Evolutionary conservation across 2,329 filamentous ascomycete genomes (phyloP).

Genomic region (Ramularia endophylla): DNA sequence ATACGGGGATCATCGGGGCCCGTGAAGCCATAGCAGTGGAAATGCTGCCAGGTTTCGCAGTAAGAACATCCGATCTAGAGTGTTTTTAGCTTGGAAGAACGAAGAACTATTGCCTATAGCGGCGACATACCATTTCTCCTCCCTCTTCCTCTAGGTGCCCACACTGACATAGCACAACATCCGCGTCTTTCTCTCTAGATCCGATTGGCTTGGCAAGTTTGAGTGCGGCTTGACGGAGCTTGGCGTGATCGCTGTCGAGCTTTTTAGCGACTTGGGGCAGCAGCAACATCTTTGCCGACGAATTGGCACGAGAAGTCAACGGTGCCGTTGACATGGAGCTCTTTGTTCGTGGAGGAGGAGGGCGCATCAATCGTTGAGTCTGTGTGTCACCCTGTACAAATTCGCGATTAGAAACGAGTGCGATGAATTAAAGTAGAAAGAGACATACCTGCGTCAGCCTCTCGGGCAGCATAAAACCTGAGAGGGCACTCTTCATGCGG

Average conservation of each 20-base stretch:
- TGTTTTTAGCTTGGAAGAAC: constrained; percentile 1
- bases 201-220: constrained; percentile 9
- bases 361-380: constrained; percentile 12
- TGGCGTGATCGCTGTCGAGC: constrained; percentile 7
- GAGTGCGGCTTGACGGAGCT: constrained; percentile 13
- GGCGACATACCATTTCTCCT: constrained; percentile 34
- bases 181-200: constrained; percentile 3
- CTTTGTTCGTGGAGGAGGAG: neutral
- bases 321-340: neutral
- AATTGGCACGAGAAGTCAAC: too few relatives aligned
- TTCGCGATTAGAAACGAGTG: too few relatives aligned
- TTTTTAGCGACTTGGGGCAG: constrained; percentile 8
- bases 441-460: constrained; percentile 19
- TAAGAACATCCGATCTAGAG: constrained; percentile 39
- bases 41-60: constrained; percentile 42
- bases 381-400: constrained; percentile 25
- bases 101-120: too few relatives aligned
- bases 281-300: constrained; percentile 7
- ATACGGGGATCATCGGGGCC: constrained; percentile 34
- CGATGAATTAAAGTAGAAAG: too few relatives aligned
- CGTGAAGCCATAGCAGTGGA: constrained; percentile 42
- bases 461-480: constrained; percentile 25
- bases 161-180: constrained; percentile 37
- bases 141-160: constrained; percentile 34
- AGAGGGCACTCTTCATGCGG: constrained; percentile 21